These are phyloP conservation scores for Jackrogersella multiformis DNA, from an alignment of 495 filamentous ascomycete species.

Conservation along the genomic window DNA sequence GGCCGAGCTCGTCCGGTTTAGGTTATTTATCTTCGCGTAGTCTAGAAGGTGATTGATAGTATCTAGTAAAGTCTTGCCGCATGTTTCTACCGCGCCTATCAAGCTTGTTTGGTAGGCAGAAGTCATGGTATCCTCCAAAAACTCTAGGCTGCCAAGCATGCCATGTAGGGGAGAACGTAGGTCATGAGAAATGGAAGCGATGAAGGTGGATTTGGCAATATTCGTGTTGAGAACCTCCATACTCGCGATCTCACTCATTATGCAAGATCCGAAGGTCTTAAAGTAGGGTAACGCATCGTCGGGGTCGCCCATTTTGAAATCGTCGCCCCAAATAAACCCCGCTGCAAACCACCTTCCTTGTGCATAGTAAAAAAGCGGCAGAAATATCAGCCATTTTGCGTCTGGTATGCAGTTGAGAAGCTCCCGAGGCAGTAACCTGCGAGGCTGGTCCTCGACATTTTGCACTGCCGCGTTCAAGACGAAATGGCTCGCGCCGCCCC, in stretches of 20 bases:
- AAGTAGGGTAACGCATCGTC: slow-evolving; percentile 56
- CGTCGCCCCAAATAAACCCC: slow-evolving; percentile 69
- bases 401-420: slow-evolving; percentile 53
- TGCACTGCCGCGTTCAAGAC: slow-evolving; percentile 9
- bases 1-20: slow-evolving; percentile 22
- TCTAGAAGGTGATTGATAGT: slow-evolving; percentile 79
- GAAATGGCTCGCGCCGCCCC: slow-evolving; percentile 14
- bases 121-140: slow-evolving; percentile 66
- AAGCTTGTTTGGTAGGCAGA: slow-evolving; percentile 67
- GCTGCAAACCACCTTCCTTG: slow-evolving; percentile 75
- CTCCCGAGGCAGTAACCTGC: slow-evolving; percentile 31
- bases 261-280: slow-evolving; percentile 65
- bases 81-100: slow-evolving; percentile 77
- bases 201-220: slow-evolving; percentile 72
- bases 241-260: slow-evolving; percentile 68
- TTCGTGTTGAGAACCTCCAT: slow-evolving; percentile 54
- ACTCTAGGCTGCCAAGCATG: slow-evolving; percentile 76
- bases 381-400: slow-evolving; percentile 64
- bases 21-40: slow-evolving; percentile 72
- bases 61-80: slow-evolving; percentile 78
- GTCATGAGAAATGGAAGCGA: slow-evolving; percentile 80
- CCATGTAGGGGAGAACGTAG: slow-evolving; percentile 81
- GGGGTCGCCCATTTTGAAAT: slow-evolving; percentile 50
- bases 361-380: slow-evolving; percentile 76
- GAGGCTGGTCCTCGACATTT: slow-evolving; percentile 11